Percentiles rank a stretch among this genome's conserved stretches.
phyloP scores from a whole-genome alignment of 805 yeast genomes.

The Kregervanrija delftensis region DNA sequence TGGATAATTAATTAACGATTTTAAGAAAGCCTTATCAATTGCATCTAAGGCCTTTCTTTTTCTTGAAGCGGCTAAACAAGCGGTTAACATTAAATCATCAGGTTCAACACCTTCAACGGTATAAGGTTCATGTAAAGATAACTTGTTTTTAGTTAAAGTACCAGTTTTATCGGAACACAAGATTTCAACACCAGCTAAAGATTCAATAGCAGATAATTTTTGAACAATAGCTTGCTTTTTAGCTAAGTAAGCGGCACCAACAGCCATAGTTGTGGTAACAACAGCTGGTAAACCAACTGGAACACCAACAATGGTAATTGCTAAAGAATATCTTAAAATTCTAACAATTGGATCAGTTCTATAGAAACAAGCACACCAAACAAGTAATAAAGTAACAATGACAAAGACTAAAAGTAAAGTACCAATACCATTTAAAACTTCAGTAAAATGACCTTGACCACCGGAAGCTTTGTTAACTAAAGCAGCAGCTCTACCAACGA shows the following conservation, averaged over 20 bases:
- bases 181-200: conserved; percentile 92
- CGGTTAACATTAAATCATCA: conserved; percentile 88
- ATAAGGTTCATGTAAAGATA: conserved; percentile 88
- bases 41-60: conserved; percentile 95
- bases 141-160: conserved; percentile 89
- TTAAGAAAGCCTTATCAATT: conserved; percentile 87
- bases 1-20: conserved; percentile 77
- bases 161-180: conserved; percentile 94
- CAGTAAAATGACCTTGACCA: conserved; percentile 89
- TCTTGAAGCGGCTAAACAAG: conserved; percentile 90
- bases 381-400: conserved; percentile 69
- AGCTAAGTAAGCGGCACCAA: conserved; percentile 94
- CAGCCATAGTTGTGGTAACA: conserved; percentile 95
- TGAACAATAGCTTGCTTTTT: conserved; percentile 92
- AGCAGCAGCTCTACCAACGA: conserved; percentile 91
- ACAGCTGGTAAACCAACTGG: conserved; percentile 96
- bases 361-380: conserved; percentile 87
- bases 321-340: conserved; percentile 80
- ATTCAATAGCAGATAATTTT: conserved; percentile 88
- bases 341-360: conserved; percentile 73
- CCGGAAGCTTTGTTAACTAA: conserved; percentile 83
- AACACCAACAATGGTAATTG: conserved; percentile 89
- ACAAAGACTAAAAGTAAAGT: conserved; percentile 78
- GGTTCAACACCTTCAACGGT: conserved; percentile 90
- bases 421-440: conserved; percentile 92